These are phyloP conservation scores for Colletotrichum incanum DNA, from an alignment of 2,329 filamentous ascomycete genomes.

Conservation along the genomic window DNA sequence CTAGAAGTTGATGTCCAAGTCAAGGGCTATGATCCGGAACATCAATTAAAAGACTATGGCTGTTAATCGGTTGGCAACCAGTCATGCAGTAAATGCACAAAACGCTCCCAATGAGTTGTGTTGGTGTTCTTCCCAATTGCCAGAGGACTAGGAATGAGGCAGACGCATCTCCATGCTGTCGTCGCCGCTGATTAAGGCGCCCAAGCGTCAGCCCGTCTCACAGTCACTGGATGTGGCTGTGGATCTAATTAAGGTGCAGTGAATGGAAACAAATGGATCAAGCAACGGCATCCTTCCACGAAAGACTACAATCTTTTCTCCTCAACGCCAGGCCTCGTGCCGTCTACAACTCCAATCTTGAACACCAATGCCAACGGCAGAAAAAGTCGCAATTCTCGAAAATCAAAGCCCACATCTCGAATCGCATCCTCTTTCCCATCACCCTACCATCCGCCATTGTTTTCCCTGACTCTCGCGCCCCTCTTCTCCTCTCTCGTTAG, in stretches of 20 bases:
- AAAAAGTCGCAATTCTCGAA: background rate
- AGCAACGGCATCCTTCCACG: background rate
- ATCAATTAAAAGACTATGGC: background rate
- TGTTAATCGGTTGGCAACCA: background rate
- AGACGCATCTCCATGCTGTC: background rate
- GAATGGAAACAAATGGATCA: background rate
- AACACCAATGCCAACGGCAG: background rate
- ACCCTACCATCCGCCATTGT: background rate
- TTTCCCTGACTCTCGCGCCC: background rate
- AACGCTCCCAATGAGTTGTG: background rate
- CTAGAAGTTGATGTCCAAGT: background rate
- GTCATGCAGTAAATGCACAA: background rate
- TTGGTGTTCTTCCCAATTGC: background rate
- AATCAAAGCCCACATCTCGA: background rate
- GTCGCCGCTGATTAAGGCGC: constrained; percentile 24
- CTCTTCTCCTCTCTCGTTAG: background rate
- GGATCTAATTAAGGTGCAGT: background rate
- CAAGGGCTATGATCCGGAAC: background rate
- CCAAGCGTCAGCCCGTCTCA: constrained; percentile 25
- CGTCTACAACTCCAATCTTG: background rate
- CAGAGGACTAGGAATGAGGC: background rate
- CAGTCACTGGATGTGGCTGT: background rate
- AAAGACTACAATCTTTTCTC: background rate
- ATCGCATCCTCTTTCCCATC: background rate
- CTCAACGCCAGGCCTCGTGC: background rate